Percentiles rank a stretch among this genome's conserved stretches.
Conservation (phyloP, 129 eudicot species). For the Artemisia tridentata region DNA sequence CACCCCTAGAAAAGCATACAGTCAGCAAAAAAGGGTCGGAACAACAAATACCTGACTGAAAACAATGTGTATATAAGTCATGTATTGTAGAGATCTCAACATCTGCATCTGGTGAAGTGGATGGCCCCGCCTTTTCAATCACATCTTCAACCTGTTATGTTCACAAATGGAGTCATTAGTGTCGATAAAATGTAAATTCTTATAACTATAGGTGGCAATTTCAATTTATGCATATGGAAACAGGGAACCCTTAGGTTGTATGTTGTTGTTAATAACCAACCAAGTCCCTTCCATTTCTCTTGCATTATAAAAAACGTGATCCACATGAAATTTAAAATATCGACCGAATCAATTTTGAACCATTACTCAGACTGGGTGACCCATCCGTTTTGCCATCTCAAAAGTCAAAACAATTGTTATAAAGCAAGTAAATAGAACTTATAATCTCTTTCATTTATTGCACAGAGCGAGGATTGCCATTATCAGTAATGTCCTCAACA, state of each 20-base stretch:
- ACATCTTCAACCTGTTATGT: slow-evolving; percentile 37
- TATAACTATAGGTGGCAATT: slow-evolving; percentile 8
- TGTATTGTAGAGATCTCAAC: slow-evolving; percentile 22
- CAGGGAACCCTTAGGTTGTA: slow-evolving; percentile 6
- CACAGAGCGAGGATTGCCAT: too few relatives aligned
- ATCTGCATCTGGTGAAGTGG: slow-evolving; percentile 29
- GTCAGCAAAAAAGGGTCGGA: not conserved
- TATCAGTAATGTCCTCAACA: too few relatives aligned
- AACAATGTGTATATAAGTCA: slow-evolving; percentile 22
- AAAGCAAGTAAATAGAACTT: too few relatives aligned
- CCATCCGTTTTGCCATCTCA: too few relatives aligned
- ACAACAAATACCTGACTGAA: slow-evolving; percentile 30
- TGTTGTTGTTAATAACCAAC: not conserved
- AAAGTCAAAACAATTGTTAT: too few relatives aligned
- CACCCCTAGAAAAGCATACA: too few relatives aligned
- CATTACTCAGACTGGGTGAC: too few relatives aligned
- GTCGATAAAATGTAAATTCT: not conserved
- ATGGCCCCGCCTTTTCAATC: slow-evolving; percentile 21
- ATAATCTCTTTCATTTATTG: too few relatives aligned
- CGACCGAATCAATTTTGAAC: too few relatives aligned
- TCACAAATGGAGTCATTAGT: slow-evolving; percentile 8
- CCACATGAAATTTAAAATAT: too few relatives aligned
- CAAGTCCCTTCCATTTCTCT: too few relatives aligned
- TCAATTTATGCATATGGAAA: not conserved
- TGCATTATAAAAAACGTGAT: too few relatives aligned